Percentiles rank a stretch among this genome's conserved stretches.
phyloP scores from a whole-genome alignment of 2,329 filamentous ascomycete species.

The Akanthomyces muscarius region DNA sequence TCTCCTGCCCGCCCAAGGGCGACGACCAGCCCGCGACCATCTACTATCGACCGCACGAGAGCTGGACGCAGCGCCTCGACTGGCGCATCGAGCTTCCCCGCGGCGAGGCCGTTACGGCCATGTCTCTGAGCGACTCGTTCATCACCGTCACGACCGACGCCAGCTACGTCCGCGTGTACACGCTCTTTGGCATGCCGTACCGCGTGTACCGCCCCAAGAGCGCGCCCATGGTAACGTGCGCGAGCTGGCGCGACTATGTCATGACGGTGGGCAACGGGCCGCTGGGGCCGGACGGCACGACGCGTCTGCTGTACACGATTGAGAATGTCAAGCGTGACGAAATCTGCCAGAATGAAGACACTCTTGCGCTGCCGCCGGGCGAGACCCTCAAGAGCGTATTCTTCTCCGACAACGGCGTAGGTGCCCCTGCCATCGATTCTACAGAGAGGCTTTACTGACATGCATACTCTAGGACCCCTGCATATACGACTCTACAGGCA shows the following conservation, averaged over 20 bases:
- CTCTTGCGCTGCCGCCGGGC: constrained; percentile 75
- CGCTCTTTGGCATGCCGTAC: constrained; percentile 84
- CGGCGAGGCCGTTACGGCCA: constrained; percentile 81
- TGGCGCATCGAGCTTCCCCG: constrained; percentile 85
- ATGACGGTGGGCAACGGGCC: constrained; percentile 92
- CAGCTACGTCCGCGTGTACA: constrained; percentile 90
- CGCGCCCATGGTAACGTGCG: constrained; percentile 84
- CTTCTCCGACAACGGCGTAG: constrained; percentile 85
- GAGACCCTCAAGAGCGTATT: constrained; percentile 76
- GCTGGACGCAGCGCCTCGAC: constrained; percentile 86
- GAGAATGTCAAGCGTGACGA: constrained; percentile 93
- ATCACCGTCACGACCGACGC: constrained; percentile 82
- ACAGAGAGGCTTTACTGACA: neutral
- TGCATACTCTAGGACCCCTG: constrained; percentile 69
- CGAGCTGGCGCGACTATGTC: constrained; percentile 94
- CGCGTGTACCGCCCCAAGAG: constrained; percentile 90
- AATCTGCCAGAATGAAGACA: constrained; percentile 90
- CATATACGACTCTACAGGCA: constrained; percentile 91
- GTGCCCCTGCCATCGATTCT: constrained; percentile 27
- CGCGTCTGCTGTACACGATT: constrained; percentile 82
- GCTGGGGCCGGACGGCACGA: constrained; percentile 70
- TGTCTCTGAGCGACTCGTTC: constrained; percentile 88
- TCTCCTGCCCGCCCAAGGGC: constrained; percentile 70
- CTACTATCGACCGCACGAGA: constrained; percentile 97
- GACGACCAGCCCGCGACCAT: constrained; percentile 68